Base-by-base conservation (phyloP, 177 flowering plant genomes). In the Vitis hybrid region DNA sequence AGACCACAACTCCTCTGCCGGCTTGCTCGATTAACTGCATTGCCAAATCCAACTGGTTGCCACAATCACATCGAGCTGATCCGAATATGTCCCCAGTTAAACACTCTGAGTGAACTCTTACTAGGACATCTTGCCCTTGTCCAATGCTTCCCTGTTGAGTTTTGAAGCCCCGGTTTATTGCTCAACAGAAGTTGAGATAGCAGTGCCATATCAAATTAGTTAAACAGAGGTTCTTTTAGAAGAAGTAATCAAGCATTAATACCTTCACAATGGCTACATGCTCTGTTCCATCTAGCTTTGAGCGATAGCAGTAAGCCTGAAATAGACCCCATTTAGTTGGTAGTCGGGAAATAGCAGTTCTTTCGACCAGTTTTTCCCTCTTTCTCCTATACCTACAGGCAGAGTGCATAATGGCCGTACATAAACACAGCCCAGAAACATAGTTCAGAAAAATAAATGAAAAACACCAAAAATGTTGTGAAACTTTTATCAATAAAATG, bases 51-150 rank as follows among this genome's bases (percentile, higher is more conserved):
- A 94, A 80, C 77, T 94, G 97, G 71, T 83, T 85, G 1, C 98
- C 98, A 74, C 98, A 94, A 65, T 94, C 97, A 72, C 98, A 94
- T 45, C 97, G 64, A 48, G 84, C 91, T 62, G 98, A 91, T 2
- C 98, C 94, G 75, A 94, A 90, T 58, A 90, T 88, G 70, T 90
- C 98, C 32, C 97, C 98, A 3, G 96, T 94, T 62, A 94, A 77
- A 66, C 98, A 94, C 72, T 92, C 93, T 18, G 97, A 92, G 65
- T 92, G 97, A 57, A 92, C 93, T 78, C 98, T 82, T 30, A 92
- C 97, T 10, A 94, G 87, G 5, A 94, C 84, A 77, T 94, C 96
- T 76, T 88, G 85, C 52, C 97, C 98, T 73, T 92, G 21, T 45
- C 88, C 93, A 32, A 94, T 85, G 61, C 76, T 74, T 65, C 98